A percentile compares a stretch with the other conserved stretches of the same genome.
Evolutionary conservation across 2,329 filamentous ascomycete species (phyloP).

Genomic region (Ascochyta viciae-villosae): DNA sequence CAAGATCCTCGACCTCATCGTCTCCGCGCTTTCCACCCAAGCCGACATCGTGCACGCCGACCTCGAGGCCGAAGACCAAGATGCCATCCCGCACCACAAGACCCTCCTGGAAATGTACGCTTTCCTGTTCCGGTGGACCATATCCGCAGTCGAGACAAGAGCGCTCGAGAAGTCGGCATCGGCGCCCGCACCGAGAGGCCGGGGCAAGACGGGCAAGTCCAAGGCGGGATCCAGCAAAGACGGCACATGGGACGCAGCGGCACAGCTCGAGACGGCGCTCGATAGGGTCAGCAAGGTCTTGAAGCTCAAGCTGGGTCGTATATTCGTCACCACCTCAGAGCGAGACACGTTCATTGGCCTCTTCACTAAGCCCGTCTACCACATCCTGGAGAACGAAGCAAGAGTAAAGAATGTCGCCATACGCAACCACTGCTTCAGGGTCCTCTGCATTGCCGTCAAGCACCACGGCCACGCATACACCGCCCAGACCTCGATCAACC

Average conservation of each 20-base stretch:
- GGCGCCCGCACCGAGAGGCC: constrained; percentile 72
- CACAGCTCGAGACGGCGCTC: constrained; percentile 85
- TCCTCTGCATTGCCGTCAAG: constrained; percentile 94
- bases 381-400: constrained; percentile 92
- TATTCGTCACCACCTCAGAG: constrained; percentile 96
- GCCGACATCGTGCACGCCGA: constrained; percentile 86
- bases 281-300: constrained; percentile 96
- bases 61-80: constrained; percentile 87
- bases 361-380: constrained; percentile 90
- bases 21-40: constrained; percentile 83
- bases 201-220: constrained; percentile 77
- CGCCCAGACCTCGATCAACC: constrained; percentile 96
- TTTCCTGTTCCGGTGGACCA: constrained; percentile 93
- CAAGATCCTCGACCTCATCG: constrained; percentile 91
- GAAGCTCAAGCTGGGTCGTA: constrained; percentile 87
- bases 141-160: constrained; percentile 92
- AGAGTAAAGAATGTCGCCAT: constrained; percentile 87
- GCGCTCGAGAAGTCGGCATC: constrained; percentile 86
- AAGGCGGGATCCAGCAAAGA: constrained; percentile 68
- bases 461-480: constrained; percentile 97
- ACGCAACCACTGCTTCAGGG: constrained; percentile 96
- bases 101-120: constrained; percentile 91
- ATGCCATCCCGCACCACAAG: constrained; percentile 82
- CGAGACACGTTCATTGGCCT: constrained; percentile 92
- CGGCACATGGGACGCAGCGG: constrained; percentile 84